phyloP scores from a whole-genome alignment of 169 alveolate species.

The Plasmodium gaboni region DNA sequence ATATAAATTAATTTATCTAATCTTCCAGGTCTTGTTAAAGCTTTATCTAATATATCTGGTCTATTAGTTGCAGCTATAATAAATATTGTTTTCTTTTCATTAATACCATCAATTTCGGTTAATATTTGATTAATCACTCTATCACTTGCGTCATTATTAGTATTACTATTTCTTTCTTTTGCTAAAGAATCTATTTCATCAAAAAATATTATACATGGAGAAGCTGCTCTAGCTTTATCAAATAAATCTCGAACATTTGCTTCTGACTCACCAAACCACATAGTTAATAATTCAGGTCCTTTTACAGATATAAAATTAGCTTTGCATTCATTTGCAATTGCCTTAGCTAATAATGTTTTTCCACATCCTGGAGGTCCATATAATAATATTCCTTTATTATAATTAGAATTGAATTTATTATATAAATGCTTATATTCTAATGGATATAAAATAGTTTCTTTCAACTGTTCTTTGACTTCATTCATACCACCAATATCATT shows the following conservation, averaged over 20 bases:
- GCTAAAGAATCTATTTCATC: constrained; percentile 99
- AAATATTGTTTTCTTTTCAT: constrained; percentile 93
- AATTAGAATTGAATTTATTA: constrained; percentile 86
- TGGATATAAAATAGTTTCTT: constrained; percentile 89
- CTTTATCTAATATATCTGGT: constrained; percentile 96
- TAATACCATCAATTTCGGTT: constrained; percentile 97
- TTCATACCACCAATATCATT: constrained; percentile 94
- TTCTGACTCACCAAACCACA: constrained; percentile 90
- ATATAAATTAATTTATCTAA: constrained; percentile 94
- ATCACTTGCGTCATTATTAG: constrained; percentile 95
- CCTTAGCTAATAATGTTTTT: constrained; percentile 93
- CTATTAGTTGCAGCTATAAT: constrained; percentile 96
- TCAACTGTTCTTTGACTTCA: constrained; percentile 90
- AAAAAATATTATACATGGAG: constrained; percentile 93
- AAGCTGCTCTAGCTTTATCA: constrained; percentile 90
- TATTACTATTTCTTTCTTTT: constrained; percentile 89
- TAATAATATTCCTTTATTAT: constrained; percentile 89
- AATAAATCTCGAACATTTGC: constrained; percentile 87
- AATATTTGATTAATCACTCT: constrained; percentile 94
- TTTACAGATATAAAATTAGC: constrained; percentile 92
- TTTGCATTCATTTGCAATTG: constrained; percentile 93
- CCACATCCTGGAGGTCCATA: constrained; percentile 98
- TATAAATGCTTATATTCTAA: constrained; percentile 87
- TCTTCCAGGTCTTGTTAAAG: constrained; percentile 95
- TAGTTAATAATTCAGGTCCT: constrained; percentile 86